These are phyloP conservation scores for Vitis rupestris DNA, from an alignment of 164 flowering plant genomes.

Conservation along the genomic window DNA sequence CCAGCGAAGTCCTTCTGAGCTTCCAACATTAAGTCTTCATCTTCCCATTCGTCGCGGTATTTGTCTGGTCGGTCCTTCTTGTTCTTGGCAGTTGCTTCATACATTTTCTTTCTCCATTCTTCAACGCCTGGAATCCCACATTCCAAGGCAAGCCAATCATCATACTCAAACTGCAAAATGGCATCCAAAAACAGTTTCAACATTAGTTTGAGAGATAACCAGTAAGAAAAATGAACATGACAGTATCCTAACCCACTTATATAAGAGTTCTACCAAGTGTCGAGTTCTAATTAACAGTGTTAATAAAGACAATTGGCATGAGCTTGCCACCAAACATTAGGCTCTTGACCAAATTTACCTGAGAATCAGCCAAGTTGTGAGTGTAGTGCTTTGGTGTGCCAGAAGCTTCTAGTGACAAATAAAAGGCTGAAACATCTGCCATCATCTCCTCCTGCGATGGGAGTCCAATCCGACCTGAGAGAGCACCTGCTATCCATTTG, in stretches of 20 bases:
- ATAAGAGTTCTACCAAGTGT: no score
- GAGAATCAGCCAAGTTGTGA: slow-evolving; percentile 17
- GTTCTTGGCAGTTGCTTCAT: slow-evolving; percentile 21
- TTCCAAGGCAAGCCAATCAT: slow-evolving; percentile 52
- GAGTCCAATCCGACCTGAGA: slow-evolving; percentile 52
- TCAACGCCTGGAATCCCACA: slow-evolving; percentile 40
- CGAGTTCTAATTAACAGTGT: no score
- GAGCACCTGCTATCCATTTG: slow-evolving; percentile 66
- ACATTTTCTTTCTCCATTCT: slow-evolving; percentile 68
- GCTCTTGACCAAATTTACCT: no score
- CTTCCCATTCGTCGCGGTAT: slow-evolving; percentile 69
- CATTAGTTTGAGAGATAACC: no score
- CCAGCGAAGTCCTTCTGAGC: slow-evolving; percentile 19
- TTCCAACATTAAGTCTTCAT: slow-evolving; percentile 37
- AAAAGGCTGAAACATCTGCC: slow-evolving; percentile 41
- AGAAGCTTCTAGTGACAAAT: slow-evolving; percentile 39
- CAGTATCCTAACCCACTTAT: no score
- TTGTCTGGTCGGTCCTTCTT: slow-evolving; percentile 36
- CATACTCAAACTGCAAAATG: slow-evolving; percentile 50
- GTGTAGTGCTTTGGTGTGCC: slow-evolving; percentile 59
- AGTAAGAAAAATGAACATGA: no score
- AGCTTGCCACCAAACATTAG: no score
- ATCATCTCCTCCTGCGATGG: slow-evolving; percentile 55
- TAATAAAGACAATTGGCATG: no score
- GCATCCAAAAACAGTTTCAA: background rate